These are phyloP conservation scores for Populus hybrid DNA, from an alignment of 441 rosid species.

Conservation along the genomic window DNA sequence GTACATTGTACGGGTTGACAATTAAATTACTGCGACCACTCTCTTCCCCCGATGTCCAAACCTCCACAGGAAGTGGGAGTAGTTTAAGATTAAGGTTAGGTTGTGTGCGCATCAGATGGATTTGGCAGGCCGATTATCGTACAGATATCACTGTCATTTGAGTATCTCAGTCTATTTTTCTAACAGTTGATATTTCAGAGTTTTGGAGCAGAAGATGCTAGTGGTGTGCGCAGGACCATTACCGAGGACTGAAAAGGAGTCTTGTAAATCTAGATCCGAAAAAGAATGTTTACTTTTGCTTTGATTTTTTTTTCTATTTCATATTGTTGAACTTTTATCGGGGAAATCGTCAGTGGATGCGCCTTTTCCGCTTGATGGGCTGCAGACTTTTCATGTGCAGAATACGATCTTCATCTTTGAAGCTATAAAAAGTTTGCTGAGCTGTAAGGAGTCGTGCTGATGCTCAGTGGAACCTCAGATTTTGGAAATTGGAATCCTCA, in stretches of 20 bases:
- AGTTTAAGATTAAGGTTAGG: neutral
- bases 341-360: neutral
- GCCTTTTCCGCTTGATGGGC: neutral
- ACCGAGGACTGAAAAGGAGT: neutral
- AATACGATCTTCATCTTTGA: neutral
- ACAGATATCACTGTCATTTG: neutral
- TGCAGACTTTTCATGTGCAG: neutral
- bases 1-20: neutral
- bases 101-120: neutral
- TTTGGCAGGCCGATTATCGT: neutral
- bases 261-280: neutral
- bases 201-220: neutral
- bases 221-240: neutral
- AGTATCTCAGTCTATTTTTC: neutral
- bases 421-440: neutral
- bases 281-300: neutral
- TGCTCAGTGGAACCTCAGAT: too few species aligned
- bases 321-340: neutral
- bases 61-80: neutral
- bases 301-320: neutral
- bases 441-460: too few species aligned
- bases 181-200: neutral
- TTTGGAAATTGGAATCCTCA: neutral
- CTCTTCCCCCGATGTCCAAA: neutral
- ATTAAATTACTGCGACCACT: neutral